Evolutionary conservation across 345 rosid genomes (phyloP), one percentile per base, ranked within the genome.

Genomic region (Barbarea vulgaris): DNA sequence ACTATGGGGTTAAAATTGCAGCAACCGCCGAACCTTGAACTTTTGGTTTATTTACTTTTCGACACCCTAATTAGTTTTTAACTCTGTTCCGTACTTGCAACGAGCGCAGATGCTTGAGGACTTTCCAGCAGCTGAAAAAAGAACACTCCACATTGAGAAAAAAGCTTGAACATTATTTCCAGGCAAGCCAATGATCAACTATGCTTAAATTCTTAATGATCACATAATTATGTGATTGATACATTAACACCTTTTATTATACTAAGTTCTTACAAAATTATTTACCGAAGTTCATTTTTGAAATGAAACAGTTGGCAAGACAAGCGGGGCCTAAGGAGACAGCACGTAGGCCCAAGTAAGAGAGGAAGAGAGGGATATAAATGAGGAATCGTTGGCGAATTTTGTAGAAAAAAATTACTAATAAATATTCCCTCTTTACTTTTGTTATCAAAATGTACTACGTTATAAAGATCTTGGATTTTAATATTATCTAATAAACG

Each of bases 111-210:
- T 88, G 98, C 81, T 56, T 74, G 73, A 89, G 81, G 86, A 82
- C 84, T 18, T 93, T 91, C 81, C 96, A 93, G 51, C 97, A 89
- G 78, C 81, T 89, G 79, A 91, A 89, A 81, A 93, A 80, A 75
- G 98, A 93, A 79, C 85, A 93, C 71, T 73, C 96, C 70, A 82
- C 89, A 1, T 81, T 93, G 72, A 88, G 69, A 78, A 89, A 69
- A 89, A 93, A 87, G 76, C 91, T 93, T 72, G 97, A 89, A 84
- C 70, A 89, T 74, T 93, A 93, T 72, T 93, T 91, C 74, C 96
- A 90, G 98, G 98, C 79, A 68, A 74, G 75, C 36, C 4, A 65
- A 47, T 37, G 14, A 17, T 63, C 47, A 68, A 6, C 47, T 21
- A 50, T 37, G 31, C 53, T 69, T 55, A 57, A 46, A 37, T 48